A percentile compares a stretch with the other conserved stretches of the same genome.
These are phyloP conservation scores for Calonectria montana DNA, from an alignment of 2,329 filamentous ascomycete genomes.

Conservation along the genomic window DNA sequence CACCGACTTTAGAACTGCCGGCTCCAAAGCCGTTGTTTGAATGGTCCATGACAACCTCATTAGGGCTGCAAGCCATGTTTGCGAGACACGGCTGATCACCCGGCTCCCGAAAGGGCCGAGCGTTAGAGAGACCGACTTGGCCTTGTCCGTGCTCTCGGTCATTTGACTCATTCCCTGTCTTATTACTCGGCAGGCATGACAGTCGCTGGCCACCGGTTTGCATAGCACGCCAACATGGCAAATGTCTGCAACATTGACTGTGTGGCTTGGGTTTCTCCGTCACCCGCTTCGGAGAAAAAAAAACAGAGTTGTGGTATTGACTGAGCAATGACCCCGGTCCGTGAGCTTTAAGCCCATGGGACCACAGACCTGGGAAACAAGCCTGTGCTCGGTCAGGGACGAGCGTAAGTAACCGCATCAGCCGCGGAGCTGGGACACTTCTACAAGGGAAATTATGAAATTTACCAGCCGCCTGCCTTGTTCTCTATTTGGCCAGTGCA, in stretches of 20 bases:
- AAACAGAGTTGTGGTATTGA: not conserved
- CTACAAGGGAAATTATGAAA: not conserved
- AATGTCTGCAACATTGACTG: not conserved
- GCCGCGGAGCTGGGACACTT: not conserved
- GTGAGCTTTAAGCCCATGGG: not conserved
- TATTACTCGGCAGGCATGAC: not conserved
- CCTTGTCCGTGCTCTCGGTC: not conserved
- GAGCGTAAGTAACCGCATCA: not conserved
- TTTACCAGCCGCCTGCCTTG: slow-evolving; percentile 5
- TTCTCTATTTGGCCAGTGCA: not conserved
- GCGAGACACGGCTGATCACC: not conserved
- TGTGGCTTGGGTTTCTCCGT: not conserved
- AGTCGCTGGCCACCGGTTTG: too few species aligned
- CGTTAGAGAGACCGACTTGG: not conserved
- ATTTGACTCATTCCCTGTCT: not conserved
- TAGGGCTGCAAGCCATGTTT: not conserved
- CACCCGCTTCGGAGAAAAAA: not conserved
- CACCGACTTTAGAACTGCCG: not conserved
- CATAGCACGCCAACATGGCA: not conserved
- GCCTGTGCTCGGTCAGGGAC: not conserved
- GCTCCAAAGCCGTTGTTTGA: not conserved
- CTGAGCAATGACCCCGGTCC: not conserved
- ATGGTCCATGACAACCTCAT: not conserved
- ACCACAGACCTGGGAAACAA: not conserved
- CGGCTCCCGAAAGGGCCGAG: not conserved